Evolutionary conservation across 345 rosid species (phyloP), one percentile per base, ranked within the genome.

Genomic region (Eutrema heterophyllum): DNA sequence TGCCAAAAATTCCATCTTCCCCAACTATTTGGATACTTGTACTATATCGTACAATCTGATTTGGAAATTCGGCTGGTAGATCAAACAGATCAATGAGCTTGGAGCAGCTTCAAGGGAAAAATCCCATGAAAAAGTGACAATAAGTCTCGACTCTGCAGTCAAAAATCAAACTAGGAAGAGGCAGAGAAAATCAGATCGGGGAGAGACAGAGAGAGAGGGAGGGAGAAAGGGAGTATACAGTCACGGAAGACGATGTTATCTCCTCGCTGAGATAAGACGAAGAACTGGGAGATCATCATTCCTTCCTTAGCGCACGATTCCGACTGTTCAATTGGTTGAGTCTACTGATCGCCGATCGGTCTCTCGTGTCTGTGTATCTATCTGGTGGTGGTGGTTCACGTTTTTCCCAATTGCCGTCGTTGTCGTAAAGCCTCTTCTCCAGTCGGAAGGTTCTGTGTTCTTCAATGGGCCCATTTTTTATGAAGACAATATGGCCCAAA

Each of bases 191-290:
- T 27, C 60, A 30, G 54, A 29, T 59, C 18, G 48, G n/a, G n/a
- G n/a, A n/a, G n/a, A n/a, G n/a, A n/a, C n/a, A n/a, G n/a, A n/a
- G n/a, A n/a, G n/a, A n/a, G n/a, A n/a, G n/a, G n/a, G 53, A 71
- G 13, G 5, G 2, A 39, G 41, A 49, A 16, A 53, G n/a, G 39
- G 67, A 67, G 75, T 83, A 83, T 68, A 95, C 99, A 95, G 83
- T 95, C 99, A 67, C 97, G 97, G 72, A 95, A 92, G 76, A 95
- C 99, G 68, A 95, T 95, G 73, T 87, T 95, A 51, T 95, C 97
- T 85, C 99, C 99, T 32, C 99, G 88, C 77, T 90, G 97, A 52
- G 99, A 95, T 29, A 95, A 89, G 44, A 92, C 97, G 83, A 95
- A 95, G 86, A 95, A 90, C 80, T 92, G 99, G 16, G 97, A 92